Conservation (phyloP, 176 grass and related monocot genomes). For the Echinochloa phyllopogon region DNA sequence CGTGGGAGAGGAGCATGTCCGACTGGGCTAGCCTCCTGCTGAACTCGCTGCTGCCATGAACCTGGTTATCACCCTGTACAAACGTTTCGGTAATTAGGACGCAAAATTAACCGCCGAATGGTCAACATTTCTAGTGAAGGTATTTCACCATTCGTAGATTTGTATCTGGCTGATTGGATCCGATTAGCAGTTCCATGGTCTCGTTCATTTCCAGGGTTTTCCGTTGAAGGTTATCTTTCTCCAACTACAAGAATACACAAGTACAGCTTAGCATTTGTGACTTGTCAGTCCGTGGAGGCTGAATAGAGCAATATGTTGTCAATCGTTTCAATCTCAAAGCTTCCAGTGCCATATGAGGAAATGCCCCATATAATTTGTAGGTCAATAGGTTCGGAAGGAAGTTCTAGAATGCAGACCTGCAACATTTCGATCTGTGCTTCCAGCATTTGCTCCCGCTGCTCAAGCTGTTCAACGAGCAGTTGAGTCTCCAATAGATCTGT, state of each 20-base stretch:
- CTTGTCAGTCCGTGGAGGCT: neutral
- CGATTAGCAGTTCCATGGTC: constrained; percentile 46
- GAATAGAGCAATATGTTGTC: neutral
- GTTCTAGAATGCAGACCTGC: constrained; percentile 44
- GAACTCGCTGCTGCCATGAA: constrained; percentile 52
- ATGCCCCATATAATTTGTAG: neutral
- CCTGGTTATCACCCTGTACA: constrained; percentile 45
- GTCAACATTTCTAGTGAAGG: neutral
- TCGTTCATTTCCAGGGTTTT: constrained; percentile 72
- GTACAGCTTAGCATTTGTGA: neutral
- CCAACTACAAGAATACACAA: constrained; percentile 52
- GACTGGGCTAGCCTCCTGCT: constrained; percentile 73
- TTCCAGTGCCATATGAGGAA: neutral
- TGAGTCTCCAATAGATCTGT: constrained; percentile 56
- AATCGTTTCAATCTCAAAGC: neutral
- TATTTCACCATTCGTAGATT: constrained; percentile 30
- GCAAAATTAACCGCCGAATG: neutral
- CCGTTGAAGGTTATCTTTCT: constrained; percentile 74
- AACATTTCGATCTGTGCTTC: constrained; percentile 71
- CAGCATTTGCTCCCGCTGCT: constrained; percentile 74
- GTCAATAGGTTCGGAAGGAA: neutral
- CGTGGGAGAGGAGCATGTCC: constrained; percentile 70
- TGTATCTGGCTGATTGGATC: constrained; percentile 38
- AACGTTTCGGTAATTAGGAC: constrained; percentile 7
- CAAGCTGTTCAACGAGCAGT: constrained; percentile 69